Conservation (phyloP, 2,329 filamentous ascomycete genomes). For the Sclerotinia subarctica region DNA sequence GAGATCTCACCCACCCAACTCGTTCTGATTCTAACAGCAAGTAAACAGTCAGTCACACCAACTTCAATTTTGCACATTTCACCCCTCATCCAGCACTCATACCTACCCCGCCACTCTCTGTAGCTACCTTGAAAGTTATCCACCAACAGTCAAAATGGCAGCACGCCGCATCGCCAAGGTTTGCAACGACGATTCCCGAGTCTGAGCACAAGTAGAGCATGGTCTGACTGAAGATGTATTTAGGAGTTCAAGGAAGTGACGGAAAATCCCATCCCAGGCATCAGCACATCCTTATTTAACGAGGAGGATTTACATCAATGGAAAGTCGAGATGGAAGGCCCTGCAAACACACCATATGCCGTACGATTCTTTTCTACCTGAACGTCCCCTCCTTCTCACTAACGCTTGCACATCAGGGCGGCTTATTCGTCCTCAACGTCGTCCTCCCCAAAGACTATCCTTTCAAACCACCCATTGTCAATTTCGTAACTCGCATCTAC, state of each 20-base stretch:
- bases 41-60: background rate
- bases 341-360: slow-evolving; percentile 60
- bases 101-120: slow-evolving; percentile 7
- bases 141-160: slow-evolving; percentile 29
- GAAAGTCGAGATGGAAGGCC: slow-evolving; percentile 65
- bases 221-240: slow-evolving; percentile 13
- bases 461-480: slow-evolving; percentile 68
- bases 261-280: slow-evolving; percentile 53
- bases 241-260: slow-evolving; percentile 62
- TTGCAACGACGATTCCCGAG: background rate
- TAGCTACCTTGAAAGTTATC: slow-evolving; percentile 12
- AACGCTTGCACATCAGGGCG: slow-evolving; percentile 45
- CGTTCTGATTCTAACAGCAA: background rate
- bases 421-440: slow-evolving; percentile 63
- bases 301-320: slow-evolving; percentile 66
- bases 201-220: background rate
- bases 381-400: slow-evolving; percentile 3
- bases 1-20: background rate
- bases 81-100: slow-evolving; percentile 10
- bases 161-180: slow-evolving; percentile 37
- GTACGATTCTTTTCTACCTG: slow-evolving; percentile 44
- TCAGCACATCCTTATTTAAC: slow-evolving; percentile 54
- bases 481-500: slow-evolving; percentile 71
- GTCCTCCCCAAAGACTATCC: slow-evolving; percentile 68
- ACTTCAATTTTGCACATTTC: background rate